These are phyloP conservation scores for Batkoa obscura DNA, from an alignment of 371 early-diverging fungal genomes.

Conservation along the genomic window DNA sequence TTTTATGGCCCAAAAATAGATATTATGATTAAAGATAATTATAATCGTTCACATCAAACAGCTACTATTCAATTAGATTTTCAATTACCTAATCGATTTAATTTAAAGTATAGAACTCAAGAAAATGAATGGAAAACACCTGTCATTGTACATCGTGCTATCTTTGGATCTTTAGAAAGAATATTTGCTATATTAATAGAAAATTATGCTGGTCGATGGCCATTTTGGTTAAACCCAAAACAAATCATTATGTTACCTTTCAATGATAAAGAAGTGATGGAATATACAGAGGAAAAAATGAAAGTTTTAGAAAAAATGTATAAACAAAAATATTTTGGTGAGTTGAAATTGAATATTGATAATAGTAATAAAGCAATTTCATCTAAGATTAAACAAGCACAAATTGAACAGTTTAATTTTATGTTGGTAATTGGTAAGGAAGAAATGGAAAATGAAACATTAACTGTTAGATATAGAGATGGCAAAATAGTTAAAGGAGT, in stretches of 20 bases:
- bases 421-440: constrained; percentile 79
- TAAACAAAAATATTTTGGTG: constrained; percentile 25
- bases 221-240: constrained; percentile 97
- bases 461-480: constrained; percentile 76
- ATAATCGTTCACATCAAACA: constrained; percentile 87
- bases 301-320: constrained; percentile 4
- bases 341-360: constrained; percentile 78
- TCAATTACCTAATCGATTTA: constrained; percentile 89
- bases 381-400: constrained; percentile 82
- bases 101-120: constrained; percentile 66
- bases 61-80: constrained; percentile 98
- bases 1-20: constrained; percentile 99
- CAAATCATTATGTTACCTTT: constrained; percentile 86
- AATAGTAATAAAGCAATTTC: constrained; percentile 68
- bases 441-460: constrained; percentile 57
- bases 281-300: constrained; percentile 40
- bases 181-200: constrained; percentile 96
- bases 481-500: constrained; percentile 10
- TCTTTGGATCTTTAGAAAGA: constrained; percentile 96
- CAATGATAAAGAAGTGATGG: constrained; percentile 29
- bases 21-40: constrained; percentile 90
- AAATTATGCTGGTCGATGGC: constrained; percentile 90
- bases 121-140: constrained; percentile 56
- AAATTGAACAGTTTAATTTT: constrained; percentile 77
- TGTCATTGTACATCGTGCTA: constrained; percentile 98